A percentile compares a stretch with the other conserved stretches of the same genome.
phyloP scores from a whole-genome alignment of 495 filamentous ascomycete genomes.

The Paragyromitra xinjiangensis region DNA sequence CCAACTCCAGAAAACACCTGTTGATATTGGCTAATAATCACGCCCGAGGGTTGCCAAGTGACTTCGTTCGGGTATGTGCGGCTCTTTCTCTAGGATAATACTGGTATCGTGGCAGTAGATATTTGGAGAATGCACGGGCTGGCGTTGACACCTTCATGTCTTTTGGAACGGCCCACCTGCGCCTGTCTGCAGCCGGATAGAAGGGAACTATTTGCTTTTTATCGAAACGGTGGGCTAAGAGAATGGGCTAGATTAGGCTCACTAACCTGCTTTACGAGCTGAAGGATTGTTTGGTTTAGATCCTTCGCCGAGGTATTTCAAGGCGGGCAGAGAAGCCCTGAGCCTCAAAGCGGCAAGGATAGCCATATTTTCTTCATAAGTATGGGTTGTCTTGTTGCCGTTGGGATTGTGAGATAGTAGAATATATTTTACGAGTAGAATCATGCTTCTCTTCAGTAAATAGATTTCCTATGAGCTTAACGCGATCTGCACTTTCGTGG shows the following conservation, averaged over 20 bases:
- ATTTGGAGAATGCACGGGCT: not conserved
- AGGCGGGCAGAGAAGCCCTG: not conserved
- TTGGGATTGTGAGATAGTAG: not conserved
- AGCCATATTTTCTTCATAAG: no score
- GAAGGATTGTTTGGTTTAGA: not conserved
- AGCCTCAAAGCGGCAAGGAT: no score
- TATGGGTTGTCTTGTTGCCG: not conserved
- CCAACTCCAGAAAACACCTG: not conserved
- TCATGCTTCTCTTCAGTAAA: not conserved
- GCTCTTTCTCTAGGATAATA: not conserved
- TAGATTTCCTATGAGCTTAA: not conserved
- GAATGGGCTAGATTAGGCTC: not conserved
- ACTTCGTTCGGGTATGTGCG: not conserved
- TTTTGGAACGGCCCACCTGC: not conserved
- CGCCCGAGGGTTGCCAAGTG: no score
- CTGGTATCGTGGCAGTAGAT: not conserved
- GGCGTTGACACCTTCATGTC: not conserved
- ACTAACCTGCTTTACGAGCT: no score
- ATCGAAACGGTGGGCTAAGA: not conserved
- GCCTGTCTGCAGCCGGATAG: not conserved
- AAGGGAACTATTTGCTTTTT: not conserved
- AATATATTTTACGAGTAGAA: not conserved
- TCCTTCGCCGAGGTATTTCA: not conserved
- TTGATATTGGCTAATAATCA: not conserved
- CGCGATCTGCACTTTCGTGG: constrained; percentile 2